Evolutionary conservation across 495 filamentous ascomycete species (phyloP).

Genomic region (Parmelia sp.): DNA sequence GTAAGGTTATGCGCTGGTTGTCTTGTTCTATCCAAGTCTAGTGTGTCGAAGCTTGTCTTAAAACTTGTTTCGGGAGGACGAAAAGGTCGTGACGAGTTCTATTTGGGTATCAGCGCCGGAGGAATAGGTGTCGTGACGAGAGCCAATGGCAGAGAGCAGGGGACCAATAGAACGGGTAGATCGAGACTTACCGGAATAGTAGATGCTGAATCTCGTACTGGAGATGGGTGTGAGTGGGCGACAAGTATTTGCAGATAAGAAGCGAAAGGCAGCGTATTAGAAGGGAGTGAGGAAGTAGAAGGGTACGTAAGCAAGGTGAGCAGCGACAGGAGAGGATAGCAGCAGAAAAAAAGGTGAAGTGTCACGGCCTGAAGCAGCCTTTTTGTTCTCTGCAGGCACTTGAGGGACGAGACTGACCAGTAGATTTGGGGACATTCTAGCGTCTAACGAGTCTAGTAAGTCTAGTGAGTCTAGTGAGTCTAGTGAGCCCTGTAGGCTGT

Average conservation of each 20-base stretch:
- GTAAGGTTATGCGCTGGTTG: not conserved
- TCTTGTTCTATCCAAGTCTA: not conserved
- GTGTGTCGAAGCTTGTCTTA: not conserved
- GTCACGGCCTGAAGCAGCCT: constrained; percentile 19
- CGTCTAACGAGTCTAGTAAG: not conserved
- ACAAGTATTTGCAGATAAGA: not conserved
- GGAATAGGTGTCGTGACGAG: not conserved
- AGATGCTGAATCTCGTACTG: not conserved
- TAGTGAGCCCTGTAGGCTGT: too few species aligned
- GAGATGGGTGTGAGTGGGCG: not conserved
- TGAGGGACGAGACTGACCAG: not conserved
- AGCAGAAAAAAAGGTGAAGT: constrained; percentile 5
- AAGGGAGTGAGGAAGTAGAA: not conserved
- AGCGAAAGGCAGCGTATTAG: not conserved
- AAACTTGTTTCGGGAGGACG: not conserved
- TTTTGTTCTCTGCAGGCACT: constrained; percentile 9
- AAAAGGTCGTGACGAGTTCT: not conserved
- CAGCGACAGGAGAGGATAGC: constrained; percentile 3
- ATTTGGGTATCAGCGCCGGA: not conserved
- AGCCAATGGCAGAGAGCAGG: constrained; percentile 6
- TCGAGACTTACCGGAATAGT: constrained; percentile 9
- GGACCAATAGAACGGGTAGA: not conserved
- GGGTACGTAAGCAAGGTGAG: not conserved
- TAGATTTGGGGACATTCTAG: not conserved
- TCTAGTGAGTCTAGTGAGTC: too few species aligned